Base-by-base conservation (phyloP, 1,139 yeast species). In the Scheffersomyces titani region DNA sequence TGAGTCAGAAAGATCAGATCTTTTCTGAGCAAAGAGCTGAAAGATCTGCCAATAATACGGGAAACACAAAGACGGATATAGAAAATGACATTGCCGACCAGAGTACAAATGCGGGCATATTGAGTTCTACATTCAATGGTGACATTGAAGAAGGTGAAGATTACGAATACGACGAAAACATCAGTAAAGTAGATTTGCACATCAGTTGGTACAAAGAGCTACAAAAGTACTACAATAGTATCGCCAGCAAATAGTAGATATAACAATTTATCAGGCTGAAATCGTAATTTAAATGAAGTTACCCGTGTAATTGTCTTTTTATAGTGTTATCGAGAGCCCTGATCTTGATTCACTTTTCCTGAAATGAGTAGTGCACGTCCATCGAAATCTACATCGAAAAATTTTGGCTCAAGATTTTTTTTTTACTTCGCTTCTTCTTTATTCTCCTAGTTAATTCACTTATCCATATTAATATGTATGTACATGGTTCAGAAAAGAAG, bases 1-100 rank as follows among this genome's bases (percentile, higher is more conserved):
- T 77, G 49, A 74, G 80, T 54, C 81, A 80, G 52, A 77, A 75
- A 56, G 82, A 78, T 52, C 79, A 76, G 58, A 70, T 78, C 13
- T 67, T 68, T 36, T 67, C 72, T 2, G 78, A 75, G 58, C 80
- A 76, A 54, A 66, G 74, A 56, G 70, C 73, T 6, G 78, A 71
- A 53, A 66, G 60, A n/a, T 52, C 36, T 2, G 21, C 47, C 7
- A 52, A 40, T 22, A 47, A 49, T 40, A 11, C 24, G 3, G 54
- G 50, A 16, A 44, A 40, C 4, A 30, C 51, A 22, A 48, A 40
- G n/a, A 44, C 44, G 2, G 50, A 44, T 20, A 49, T 44, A 9
- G 53, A 57, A 24, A 51, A 46, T 11, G 53, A 47, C 11, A 46
- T 44, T 5, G 50, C 45, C 19, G 54, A 51, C 5, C 44, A 51